Evolutionary conservation across 345 rosid species (phyloP), one percentile per base, ranked within the genome.

Genomic region (Capsella bursapastoris): DNA sequence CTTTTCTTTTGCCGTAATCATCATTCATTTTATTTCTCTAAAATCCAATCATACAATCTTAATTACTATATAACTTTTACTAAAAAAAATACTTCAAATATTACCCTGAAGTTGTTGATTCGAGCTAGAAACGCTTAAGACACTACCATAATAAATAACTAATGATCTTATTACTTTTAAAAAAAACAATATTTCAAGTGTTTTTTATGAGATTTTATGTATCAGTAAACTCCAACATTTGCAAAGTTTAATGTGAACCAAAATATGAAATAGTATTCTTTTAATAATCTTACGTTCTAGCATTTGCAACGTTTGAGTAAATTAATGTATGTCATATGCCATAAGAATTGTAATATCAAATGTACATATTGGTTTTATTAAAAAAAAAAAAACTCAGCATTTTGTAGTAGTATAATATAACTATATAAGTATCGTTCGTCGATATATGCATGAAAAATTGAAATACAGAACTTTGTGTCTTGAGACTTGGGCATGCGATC

Each of bases 401-500:
- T 18, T 22, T 16, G 40, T 7, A 8, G 40, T 10, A 18, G 3
- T 8, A 8, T 18, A 3, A 16, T 3, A 37, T 15, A 8, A 32
- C 4, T 35, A 16, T 57, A 0, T 32, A 32, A 5, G 6, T 32
- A 37, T 58, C 25, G 25, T 22, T 22, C 25, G 25, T 22, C 11
- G 8, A 43, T 12, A 1, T 63, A 37, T 41, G 56, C 34, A 60
- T 68, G 64, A 70, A 52, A 76, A 76, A 62, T 68, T 76, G 74
- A 62, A 63, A 13, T 6, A 41, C 37, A 58, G 35, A 58, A 28
- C 63, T 75, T 63, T 47, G 52, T 62, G 75, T 76, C 75, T 76
- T 76, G 80, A 56, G 53, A 8, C 44, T 53, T 44, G 80, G 52
- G 71, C 71, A 62, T 55, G 64, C 2, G 12, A 70, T 47, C 75